phyloP scores from a whole-genome alignment of 2,329 filamentous ascomycete genomes.

The Xylariomycetidae sp. region DNA sequence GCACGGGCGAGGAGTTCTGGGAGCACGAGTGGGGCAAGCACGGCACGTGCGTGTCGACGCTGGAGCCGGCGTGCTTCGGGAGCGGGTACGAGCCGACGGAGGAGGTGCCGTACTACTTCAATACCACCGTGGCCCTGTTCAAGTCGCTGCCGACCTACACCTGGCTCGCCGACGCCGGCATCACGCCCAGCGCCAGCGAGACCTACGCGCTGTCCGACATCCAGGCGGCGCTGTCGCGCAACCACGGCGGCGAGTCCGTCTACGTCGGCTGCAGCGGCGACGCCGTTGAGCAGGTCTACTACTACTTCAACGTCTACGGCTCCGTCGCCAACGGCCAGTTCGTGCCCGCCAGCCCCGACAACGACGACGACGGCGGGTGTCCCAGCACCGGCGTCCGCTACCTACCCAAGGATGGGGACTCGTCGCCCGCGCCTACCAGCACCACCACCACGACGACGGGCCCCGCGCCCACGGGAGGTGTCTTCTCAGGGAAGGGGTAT shows the following conservation, averaged over 20 bases:
- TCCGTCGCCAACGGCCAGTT: slow-evolving; percentile 59
- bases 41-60: slow-evolving; percentile 67
- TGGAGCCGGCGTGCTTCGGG: slow-evolving; percentile 66
- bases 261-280: slow-evolving; percentile 52
- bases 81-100: slow-evolving; percentile 51
- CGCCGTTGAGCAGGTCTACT: slow-evolving; percentile 52
- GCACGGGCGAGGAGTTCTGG: slow-evolving; percentile 63
- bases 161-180: slow-evolving; percentile 56
- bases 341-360: slow-evolving; percentile 47
- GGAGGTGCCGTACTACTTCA: slow-evolving; percentile 67
- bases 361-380: slow-evolving; percentile 56
- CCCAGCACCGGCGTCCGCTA: slow-evolving; percentile 60
- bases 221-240: slow-evolving; percentile 49
- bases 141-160: slow-evolving; percentile 62
- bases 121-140: slow-evolving; percentile 61
- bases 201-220: slow-evolving; percentile 59
- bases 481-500: slow-evolving; percentile 50
- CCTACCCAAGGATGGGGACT: slow-evolving; percentile 45
- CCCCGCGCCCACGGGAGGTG: slow-evolving; percentile 31
- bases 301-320: slow-evolving; percentile 58
- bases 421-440: slow-evolving; percentile 21
- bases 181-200: slow-evolving; percentile 45
- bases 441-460: slow-evolving; percentile 29
- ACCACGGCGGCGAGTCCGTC: slow-evolving; percentile 48
- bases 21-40: slow-evolving; percentile 73